These are phyloP conservation scores for Phaeotremella skinneri DNA, from an alignment of 768 basidiomycete genomes.

Conservation along the genomic window DNA sequence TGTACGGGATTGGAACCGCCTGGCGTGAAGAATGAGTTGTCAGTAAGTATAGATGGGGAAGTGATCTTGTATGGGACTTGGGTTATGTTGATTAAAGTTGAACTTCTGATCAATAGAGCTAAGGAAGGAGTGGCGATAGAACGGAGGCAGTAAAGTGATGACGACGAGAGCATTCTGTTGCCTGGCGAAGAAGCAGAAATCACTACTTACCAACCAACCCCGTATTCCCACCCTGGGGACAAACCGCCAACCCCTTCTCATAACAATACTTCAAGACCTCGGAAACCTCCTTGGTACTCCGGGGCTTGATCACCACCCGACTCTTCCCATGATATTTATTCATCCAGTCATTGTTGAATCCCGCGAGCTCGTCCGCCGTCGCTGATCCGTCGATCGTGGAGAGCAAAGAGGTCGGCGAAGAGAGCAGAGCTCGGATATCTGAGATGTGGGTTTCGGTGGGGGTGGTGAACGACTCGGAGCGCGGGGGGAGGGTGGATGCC, in stretches of 20 bases:
- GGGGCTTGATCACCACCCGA: conserved; percentile 83
- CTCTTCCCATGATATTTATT: conserved; percentile 84
- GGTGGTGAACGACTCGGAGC: conserved; percentile 34
- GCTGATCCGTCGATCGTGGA: conserved; percentile 50
- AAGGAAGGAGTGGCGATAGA: neutral
- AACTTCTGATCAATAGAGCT: neutral
- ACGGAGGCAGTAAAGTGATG: neutral
- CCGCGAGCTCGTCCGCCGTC: conserved; percentile 60
- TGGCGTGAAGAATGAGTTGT: conserved; percentile 9
- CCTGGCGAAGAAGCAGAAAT: neutral
- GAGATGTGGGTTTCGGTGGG: conserved; percentile 47
- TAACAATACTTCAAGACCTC: conserved; percentile 84
- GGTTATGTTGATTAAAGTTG: neutral
- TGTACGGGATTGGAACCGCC: conserved; percentile 79
- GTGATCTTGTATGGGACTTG: neutral
- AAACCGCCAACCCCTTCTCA: conserved; percentile 75
- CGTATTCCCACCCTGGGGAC: conserved; percentile 98
- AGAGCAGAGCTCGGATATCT: conserved; percentile 48
- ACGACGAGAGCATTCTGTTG: too few species aligned
- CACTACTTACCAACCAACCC: conserved; percentile 73
- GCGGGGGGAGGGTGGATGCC: conserved; percentile 44
- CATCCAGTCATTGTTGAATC: conserved; percentile 93
- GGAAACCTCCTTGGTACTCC: conserved; percentile 80
- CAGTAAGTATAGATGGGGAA: neutral
- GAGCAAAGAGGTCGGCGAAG: conserved; percentile 45